phyloP scores from a whole-genome alignment of 2,329 filamentous ascomycete genomes.

The Capronia epimyces region DNA sequence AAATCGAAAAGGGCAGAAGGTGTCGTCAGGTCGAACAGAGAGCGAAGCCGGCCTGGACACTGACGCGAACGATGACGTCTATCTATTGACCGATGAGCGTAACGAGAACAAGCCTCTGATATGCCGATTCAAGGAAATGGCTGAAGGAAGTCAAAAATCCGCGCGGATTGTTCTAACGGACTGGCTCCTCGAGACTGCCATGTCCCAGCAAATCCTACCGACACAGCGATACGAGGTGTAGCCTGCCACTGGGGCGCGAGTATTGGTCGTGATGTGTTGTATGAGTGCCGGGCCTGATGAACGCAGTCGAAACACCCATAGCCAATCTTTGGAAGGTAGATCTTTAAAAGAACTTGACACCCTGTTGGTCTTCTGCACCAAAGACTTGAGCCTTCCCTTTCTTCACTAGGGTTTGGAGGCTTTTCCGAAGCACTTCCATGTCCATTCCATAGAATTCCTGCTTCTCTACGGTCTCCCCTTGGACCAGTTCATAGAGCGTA shows the following conservation, averaged over 20 bases:
- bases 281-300: background rate
- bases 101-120: constrained; percentile 68
- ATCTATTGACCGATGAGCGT: constrained; percentile 68
- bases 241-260: background rate
- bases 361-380: constrained; percentile 77
- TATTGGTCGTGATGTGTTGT: background rate
- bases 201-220: constrained; percentile 75
- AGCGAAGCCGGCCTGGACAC: constrained; percentile 37
- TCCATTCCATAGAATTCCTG: constrained; percentile 86
- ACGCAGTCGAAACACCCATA: background rate
- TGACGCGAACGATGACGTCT: constrained; percentile 66
- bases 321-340: too few species aligned
- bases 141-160: constrained; percentile 68
- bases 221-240: constrained; percentile 54
- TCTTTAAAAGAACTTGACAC: constrained; percentile 89
- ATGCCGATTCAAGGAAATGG: constrained; percentile 74
- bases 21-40: constrained; percentile 48
- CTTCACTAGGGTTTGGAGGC: constrained; percentile 76
- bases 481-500: constrained; percentile 83
- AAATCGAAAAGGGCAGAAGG: constrained; percentile 64
- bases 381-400: constrained; percentile 90
- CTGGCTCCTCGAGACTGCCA: constrained; percentile 84
- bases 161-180: constrained; percentile 77
- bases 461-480: constrained; percentile 69
- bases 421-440: constrained; percentile 69